Evolutionary conservation across 306 rosid species (phyloP).

Genomic region (Begonia masoniana): DNA sequence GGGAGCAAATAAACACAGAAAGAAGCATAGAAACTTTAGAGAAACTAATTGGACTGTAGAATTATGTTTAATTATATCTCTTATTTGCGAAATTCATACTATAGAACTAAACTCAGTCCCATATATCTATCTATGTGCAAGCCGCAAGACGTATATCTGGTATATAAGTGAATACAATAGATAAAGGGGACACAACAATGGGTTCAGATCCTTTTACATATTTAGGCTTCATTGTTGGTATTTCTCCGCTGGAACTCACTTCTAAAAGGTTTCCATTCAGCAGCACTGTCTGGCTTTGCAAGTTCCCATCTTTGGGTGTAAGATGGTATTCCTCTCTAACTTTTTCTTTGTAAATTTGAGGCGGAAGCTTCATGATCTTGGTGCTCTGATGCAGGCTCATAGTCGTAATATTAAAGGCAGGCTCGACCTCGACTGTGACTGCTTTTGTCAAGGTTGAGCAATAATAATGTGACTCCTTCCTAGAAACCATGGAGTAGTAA

Average conservation of each 20-base stretch:
- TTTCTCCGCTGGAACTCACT: conserved; percentile 52
- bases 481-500: conserved; percentile 12
- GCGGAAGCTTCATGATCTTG: conserved; percentile 15
- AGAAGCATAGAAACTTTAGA: not conserved
- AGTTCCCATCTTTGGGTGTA: conserved; percentile 41
- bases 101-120: not conserved
- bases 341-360: conserved; percentile 5
- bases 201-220: conserved; percentile 43
- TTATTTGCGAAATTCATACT: not conserved
- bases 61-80: too few relatives aligned
- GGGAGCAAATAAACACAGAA: too few relatives aligned
- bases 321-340: conserved; percentile 75
- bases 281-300: conserved; percentile 67
- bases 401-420: conserved; percentile 15
- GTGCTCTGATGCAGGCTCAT: conserved; percentile 11
- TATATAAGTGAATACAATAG: conserved; percentile 77
- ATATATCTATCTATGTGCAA: conserved; percentile 16
- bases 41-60: too few relatives aligned
- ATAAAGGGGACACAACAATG: conserved; percentile 47
- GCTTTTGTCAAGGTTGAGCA: conserved; percentile 54
- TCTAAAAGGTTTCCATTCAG: conserved; percentile 58
- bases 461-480: conserved; percentile 67
- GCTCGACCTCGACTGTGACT: conserved; percentile 24
- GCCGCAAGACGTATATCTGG: conserved; percentile 51
- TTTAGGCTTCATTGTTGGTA: conserved; percentile 55